Evolutionary conservation across 108 stramenopile genomes (phyloP).

Genomic region (Cyclotella cryptica): DNA sequence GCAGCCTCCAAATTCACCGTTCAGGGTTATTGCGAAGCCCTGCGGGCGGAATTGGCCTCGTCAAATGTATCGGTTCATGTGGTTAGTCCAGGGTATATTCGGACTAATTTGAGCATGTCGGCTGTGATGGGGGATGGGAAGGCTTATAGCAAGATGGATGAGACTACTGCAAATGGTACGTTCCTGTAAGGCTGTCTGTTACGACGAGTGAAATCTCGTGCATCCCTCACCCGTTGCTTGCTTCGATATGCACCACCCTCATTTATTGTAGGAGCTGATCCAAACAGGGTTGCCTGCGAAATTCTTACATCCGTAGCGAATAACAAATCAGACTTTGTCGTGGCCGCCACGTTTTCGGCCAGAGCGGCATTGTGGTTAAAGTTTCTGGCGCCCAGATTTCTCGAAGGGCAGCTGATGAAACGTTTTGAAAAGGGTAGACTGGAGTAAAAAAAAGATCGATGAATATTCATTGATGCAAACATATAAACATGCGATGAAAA

Average conservation of each 20-base stretch:
- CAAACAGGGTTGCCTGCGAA: slow-evolving; percentile 70
- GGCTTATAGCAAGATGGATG: slow-evolving; percentile 75
- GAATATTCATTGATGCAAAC: too few relatives aligned
- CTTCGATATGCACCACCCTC: too few relatives aligned
- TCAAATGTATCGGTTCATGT: slow-evolving; percentile 67
- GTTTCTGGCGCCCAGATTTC: slow-evolving; percentile 66
- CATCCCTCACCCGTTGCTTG: too few relatives aligned
- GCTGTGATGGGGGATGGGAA: slow-evolving; percentile 83
- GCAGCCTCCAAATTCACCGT: slow-evolving; percentile 89
- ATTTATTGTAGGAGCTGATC: slow-evolving; percentile 61
- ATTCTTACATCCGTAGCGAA: slow-evolving; percentile 59
- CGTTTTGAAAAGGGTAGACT: slow-evolving; percentile 69
- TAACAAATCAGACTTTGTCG: slow-evolving; percentile 70
- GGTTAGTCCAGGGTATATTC: slow-evolving; percentile 82
- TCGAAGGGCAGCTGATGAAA: slow-evolving; percentile 65
- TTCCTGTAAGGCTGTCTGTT: neutral
- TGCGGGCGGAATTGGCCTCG: slow-evolving; percentile 78
- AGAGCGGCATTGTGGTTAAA: slow-evolving; percentile 73
- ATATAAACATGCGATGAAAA: too few relatives aligned
- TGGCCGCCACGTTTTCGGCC: slow-evolving; percentile 73
- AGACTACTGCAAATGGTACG: slow-evolving; percentile 71
- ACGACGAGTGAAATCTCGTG: too few relatives aligned
- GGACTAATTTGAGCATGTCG: slow-evolving; percentile 67
- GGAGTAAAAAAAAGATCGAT: slow-evolving; percentile 33
- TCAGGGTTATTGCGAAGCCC: slow-evolving; percentile 85